phyloP scores from a whole-genome alignment of 2,329 filamentous ascomycete species.

The Reticulascus tulasneorum region DNA sequence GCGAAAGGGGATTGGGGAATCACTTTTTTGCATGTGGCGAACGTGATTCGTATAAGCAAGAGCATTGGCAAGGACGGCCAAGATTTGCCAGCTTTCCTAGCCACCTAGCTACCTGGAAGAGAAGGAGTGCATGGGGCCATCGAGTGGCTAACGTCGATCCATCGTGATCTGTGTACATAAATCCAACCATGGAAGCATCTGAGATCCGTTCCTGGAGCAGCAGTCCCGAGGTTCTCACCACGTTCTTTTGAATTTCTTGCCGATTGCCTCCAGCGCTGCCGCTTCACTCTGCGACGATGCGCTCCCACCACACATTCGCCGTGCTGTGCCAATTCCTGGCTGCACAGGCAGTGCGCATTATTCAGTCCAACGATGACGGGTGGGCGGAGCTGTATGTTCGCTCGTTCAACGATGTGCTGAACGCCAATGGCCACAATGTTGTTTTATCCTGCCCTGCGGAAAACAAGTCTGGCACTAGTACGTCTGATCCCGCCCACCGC shows the following conservation, averaged over 20 bases:
- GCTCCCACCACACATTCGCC: slow-evolving; percentile 5
- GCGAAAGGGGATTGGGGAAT: no score
- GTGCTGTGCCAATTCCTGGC: slow-evolving; percentile 11
- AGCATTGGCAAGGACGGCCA: no score
- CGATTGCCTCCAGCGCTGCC: not conserved
- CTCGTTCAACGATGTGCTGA: slow-evolving; percentile 53
- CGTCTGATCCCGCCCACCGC: not conserved
- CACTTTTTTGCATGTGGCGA: no score
- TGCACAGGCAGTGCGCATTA: slow-evolving; percentile 41
- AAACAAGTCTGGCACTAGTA: slow-evolving; percentile 33
- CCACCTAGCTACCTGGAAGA: no score
- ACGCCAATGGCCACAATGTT: slow-evolving; percentile 52
- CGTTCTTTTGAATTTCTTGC: slow-evolving; percentile 6
- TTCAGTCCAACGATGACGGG: slow-evolving; percentile 68
- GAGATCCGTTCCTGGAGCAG: no score
- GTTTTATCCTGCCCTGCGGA: slow-evolving; percentile 64
- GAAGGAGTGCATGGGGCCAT: no score
- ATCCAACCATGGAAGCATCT: no score
- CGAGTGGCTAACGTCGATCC: no score
- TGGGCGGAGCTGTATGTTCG: slow-evolving; percentile 69
- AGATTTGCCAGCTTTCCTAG: no score
- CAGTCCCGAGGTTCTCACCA: no score
- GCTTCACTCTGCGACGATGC: slow-evolving; percentile 2
- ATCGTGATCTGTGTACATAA: no score
- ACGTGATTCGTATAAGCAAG: no score